Conservation (phyloP, 2,329 filamentous ascomycete genomes). For the Biscogniauxia marginata region DNA sequence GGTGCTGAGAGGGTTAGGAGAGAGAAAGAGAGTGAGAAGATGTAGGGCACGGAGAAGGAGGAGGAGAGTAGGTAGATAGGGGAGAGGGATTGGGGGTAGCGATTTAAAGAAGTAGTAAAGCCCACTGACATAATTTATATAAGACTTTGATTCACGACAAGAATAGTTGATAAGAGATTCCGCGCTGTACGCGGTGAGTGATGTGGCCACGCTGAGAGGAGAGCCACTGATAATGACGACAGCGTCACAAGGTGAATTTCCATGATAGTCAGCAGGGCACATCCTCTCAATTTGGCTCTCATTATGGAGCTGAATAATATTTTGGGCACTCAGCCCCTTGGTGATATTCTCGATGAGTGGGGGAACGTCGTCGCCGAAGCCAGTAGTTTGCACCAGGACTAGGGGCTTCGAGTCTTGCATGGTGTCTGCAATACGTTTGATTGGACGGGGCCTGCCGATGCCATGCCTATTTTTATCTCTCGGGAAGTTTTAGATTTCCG, state of each 20-base stretch:
- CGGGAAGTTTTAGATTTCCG: constrained; percentile 27
- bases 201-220: constrained; percentile 61
- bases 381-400: constrained; percentile 21
- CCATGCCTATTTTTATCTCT: constrained; percentile 21
- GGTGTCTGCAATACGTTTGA: constrained; percentile 21
- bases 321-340: constrained; percentile 17
- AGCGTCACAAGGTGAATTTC: constrained; percentile 69
- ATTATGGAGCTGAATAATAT: constrained; percentile 16
- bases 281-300: constrained; percentile 14
- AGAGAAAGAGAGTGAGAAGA: no score
- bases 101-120: no score
- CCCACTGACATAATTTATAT: no score
- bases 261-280: constrained; percentile 39
- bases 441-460: constrained; percentile 13
- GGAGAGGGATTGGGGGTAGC: no score
- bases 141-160: no score
- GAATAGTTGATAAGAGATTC: no score
- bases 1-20: no score
- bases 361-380: constrained; percentile 24
- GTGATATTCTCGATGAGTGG: constrained; percentile 23
- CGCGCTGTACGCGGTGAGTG: no score
- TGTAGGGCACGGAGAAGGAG: no score
- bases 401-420: constrained; percentile 23
- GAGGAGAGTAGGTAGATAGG: no score
- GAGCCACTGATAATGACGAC: constrained; percentile 71